Conservation (phyloP, 306 rosid species). For the Cicer judaicum region DNA sequence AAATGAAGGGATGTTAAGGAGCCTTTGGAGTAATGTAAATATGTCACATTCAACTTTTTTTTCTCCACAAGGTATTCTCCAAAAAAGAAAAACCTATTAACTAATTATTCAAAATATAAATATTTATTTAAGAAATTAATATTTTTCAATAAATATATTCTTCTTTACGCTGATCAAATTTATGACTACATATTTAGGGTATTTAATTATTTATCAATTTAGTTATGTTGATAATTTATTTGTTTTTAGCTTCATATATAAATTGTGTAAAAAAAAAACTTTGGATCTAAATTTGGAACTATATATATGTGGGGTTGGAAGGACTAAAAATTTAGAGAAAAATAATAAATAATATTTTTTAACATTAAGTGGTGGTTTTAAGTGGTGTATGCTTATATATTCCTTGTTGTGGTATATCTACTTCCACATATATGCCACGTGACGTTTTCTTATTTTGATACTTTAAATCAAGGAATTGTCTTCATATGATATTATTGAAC, state of each 20-base stretch:
- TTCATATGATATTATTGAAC: neutral
- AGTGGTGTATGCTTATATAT: constrained; percentile 11
- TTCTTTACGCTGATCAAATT: no score
- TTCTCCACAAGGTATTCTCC: no score
- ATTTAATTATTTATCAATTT: no score
- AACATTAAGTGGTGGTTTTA: constrained; percentile 24
- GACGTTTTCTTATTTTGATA: constrained; percentile 11
- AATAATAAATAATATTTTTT: neutral
- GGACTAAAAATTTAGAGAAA: constrained; percentile 8
- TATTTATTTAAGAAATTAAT: no score
- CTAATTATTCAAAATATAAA: no score
- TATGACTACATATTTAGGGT: no score
- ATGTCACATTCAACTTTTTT: constrained; percentile 20
- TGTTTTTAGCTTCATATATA: no score
- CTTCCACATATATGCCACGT: constrained; percentile 16
- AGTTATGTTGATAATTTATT: no score
- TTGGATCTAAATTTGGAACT: neutral
- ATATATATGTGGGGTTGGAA: neutral
- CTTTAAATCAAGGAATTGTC: neutral
- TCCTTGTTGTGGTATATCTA: constrained; percentile 17
- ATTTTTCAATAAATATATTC: no score
- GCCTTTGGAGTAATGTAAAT: neutral
- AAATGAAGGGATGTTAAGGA: constrained; percentile 32
- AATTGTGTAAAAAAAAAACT: neutral
- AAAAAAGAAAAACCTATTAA: no score